phyloP scores from a whole-genome alignment of 306 rosid genomes.

The Purshia tridentata region DNA sequence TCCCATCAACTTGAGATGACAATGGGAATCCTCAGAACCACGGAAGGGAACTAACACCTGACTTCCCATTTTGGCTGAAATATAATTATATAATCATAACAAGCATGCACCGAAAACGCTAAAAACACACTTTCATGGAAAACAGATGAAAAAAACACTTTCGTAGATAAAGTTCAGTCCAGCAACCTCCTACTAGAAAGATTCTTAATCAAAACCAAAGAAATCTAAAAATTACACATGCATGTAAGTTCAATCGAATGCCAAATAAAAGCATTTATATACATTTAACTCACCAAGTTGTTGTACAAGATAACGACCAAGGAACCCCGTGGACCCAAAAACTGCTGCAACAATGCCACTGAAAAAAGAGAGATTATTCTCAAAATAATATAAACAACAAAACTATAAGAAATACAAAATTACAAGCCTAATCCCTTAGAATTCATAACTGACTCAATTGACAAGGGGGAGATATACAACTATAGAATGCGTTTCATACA shows the following conservation, averaged over 20 bases:
- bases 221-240: background rate
- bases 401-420: background rate
- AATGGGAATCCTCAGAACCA: conserved; percentile 88
- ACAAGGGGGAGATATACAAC: background rate
- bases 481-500: no score
- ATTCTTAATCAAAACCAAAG: background rate
- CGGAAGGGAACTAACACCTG: conserved; percentile 95
- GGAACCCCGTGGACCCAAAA: conserved; percentile 97
- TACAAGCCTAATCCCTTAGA: background rate
- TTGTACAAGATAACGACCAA: conserved; percentile 97
- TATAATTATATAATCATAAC: conserved; percentile 28
- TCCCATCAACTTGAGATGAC: conserved; percentile 97
- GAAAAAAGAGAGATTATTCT: conserved; percentile 32
- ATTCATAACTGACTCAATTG: no score
- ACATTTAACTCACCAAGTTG: conserved; percentile 67
- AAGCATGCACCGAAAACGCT: conserved; percentile 14
- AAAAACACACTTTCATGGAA: background rate
- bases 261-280: background rate
- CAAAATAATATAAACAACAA: background rate
- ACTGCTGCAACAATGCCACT: conserved; percentile 95
- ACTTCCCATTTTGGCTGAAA: conserved; percentile 94
- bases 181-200: background rate
- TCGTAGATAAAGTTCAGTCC: background rate
- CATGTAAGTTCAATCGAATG: background rate
- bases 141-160: background rate